Evolutionary conservation across 2,329 filamentous ascomycete species (phyloP), one percentile per base, ranked within the genome.

Genomic region (Xylariomycetidae sp.): DNA sequence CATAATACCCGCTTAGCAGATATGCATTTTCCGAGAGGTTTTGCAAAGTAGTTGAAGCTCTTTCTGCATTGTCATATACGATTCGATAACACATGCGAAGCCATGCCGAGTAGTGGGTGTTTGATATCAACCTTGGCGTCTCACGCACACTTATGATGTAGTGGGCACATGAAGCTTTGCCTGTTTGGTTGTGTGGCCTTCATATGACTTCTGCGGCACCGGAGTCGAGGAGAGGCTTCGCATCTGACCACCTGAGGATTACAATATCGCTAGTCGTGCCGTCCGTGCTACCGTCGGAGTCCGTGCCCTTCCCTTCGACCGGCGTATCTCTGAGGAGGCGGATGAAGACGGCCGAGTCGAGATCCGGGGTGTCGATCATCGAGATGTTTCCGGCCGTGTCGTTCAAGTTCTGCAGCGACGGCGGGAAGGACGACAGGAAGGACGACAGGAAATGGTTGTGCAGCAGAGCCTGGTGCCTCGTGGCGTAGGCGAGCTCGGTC

Each of bases 281-380:
- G 42, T 78, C 69, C 56, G 85, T 54, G 40, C 65, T 56, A 58
- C 69, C 63, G 65, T 86, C 82, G 42, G 60, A 68, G 44, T 85
- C 80, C 7, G 79, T 80, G 10, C 82, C 81, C 42, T 71, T 70
- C 6, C 79, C 73, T 37, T 69, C 64, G 10, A 80, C 72, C 5
- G 74, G 65, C 3, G 69, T 65, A 50, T 84, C 77, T 34, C 68
- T 70, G 33, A 89, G 61, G 30, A 85, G 71, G 41, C 90, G 71
- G 25, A 88, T 79, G 59, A 98, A 96, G 3, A 97, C 89, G 6
- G 88, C 88, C 2, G 76, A 72, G 40, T 92, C 85, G 30, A 80
- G 64, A 56, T 97, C 92, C 0, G 92, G 92, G 3, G 76, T 70
- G 54, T 95, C 88, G 18, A 97, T 78, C 92, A 98, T 98, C 63